Evolutionary conservation across 208 protist species (phyloP).

Genomic region (Wallacemonas sp.): DNA sequence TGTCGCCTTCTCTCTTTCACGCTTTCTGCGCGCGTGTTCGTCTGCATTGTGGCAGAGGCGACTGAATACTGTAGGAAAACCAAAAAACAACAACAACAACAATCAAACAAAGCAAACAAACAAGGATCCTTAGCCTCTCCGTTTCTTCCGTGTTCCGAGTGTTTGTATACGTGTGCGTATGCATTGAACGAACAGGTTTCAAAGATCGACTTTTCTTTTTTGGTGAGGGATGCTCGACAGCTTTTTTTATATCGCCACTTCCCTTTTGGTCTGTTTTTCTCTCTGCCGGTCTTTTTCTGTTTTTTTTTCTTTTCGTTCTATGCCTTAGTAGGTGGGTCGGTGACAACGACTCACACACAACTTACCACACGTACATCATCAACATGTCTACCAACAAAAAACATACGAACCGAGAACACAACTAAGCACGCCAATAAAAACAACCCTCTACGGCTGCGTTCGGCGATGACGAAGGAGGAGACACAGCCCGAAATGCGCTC

Average conservation of each 20-base stretch:
- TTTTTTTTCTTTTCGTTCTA: slow-evolving; percentile 24
- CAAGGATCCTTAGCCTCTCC: no score
- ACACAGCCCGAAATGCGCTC: no score
- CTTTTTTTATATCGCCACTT: slow-evolving; percentile 14
- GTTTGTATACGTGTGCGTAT: not conserved
- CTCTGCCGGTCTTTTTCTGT: slow-evolving; percentile 2
- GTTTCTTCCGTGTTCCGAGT: not conserved
- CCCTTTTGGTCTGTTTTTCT: slow-evolving; percentile 5
- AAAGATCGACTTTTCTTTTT: slow-evolving; percentile 11
- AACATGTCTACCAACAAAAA: slow-evolving; percentile 8
- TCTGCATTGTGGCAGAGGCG: not conserved
- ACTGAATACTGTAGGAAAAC: not conserved
- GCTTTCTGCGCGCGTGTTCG: not conserved
- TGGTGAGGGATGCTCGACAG: not conserved
- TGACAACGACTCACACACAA: not conserved
- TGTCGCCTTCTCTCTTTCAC: not conserved
- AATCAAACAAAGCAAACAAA: slow-evolving; percentile 23
- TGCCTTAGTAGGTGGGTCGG: slow-evolving; percentile 13
- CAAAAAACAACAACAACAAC: slow-evolving; percentile 11
- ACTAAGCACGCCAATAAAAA: not conserved
- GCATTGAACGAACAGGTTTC: no score
- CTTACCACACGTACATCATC: not conserved
- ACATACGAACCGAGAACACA: not conserved
- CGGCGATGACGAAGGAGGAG: no score
- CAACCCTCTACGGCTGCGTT: no score